These are phyloP conservation scores for Baorangia bicolor DNA, from an alignment of 768 basidiomycete species.

Conservation along the genomic window DNA sequence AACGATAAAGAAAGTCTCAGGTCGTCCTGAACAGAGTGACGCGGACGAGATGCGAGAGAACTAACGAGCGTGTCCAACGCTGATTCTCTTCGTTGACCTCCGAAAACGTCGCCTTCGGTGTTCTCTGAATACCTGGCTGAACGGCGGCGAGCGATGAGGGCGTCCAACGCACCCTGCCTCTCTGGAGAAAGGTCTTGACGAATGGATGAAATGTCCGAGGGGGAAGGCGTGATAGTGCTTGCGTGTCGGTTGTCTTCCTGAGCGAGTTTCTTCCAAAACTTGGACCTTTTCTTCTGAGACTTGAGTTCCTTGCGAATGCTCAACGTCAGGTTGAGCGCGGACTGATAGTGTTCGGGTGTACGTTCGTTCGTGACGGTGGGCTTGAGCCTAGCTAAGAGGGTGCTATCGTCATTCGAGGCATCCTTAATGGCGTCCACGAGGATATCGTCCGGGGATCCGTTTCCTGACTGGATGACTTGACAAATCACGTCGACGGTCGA, in stretches of 20 bases:
- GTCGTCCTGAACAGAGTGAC: constrained; percentile 14
- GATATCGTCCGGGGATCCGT: constrained; percentile 40
- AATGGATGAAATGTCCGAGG: constrained; percentile 32
- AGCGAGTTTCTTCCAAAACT: constrained; percentile 48
- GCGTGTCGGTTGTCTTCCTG: constrained; percentile 28
- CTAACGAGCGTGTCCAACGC: constrained; percentile 20
- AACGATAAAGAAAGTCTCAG: constrained; percentile 16
- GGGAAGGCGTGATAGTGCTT: constrained; percentile 27
- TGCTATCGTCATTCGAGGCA: constrained; percentile 38
- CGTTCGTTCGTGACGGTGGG: constrained; percentile 36
- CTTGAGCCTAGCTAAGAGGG: constrained; percentile 45
- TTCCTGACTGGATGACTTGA: constrained; percentile 20
- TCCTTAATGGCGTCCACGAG: constrained; percentile 44
- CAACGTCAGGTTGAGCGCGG: constrained; percentile 46
- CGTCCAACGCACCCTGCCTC: constrained; percentile 38
- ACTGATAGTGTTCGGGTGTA: constrained; percentile 43
- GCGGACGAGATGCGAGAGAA: constrained; percentile 26
- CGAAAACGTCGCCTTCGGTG: constrained; percentile 26
- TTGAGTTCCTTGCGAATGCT: constrained; percentile 44
- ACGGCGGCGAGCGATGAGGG: constrained; percentile 33
- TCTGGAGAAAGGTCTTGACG: constrained; percentile 24
- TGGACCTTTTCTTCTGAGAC: constrained; percentile 41
- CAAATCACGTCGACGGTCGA: constrained; percentile 24
- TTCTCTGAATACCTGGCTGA: constrained; percentile 8
- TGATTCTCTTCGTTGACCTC: constrained; percentile 15